Base-by-base conservation (phyloP, 805 yeast species). In the Hanseniaspora opuntiae region DNA sequence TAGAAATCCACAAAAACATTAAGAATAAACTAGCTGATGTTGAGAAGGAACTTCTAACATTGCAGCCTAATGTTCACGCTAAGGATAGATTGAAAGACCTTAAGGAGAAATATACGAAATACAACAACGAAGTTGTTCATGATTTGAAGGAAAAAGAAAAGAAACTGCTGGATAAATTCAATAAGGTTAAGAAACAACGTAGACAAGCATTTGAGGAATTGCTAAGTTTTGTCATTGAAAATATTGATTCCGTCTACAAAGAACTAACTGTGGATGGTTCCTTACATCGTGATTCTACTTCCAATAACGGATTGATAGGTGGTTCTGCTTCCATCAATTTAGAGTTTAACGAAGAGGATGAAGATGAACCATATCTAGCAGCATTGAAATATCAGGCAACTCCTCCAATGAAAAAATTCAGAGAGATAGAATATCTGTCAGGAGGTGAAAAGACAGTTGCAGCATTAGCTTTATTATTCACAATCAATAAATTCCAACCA, bases 371-470 rank as follows among this genome's bases (percentile, higher is more conserved):
- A 3, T 93, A 82, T 61, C 66, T 76, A 33, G 78, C 80, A 0
- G 98, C 97, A 2, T 74, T 88, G 45, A 84, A 80, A 60, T 93
- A 86, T 61, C 93, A 87, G 65, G 96, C 96, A 0, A 88, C 88
- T 84, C 97, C 97, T 1, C 97, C 97, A 10, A 76, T 85, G 78
- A 93, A 93, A 62, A 74, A 96, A 59, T 93, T 88, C 65, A 76
- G 90, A 59, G 96, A 86, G 58, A 88, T 93, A 86, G 95, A 86
- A 55, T 76, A 85, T 54, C 72, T 93, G 22, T 87, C 96, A 0
- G 98, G 98, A 52, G 98, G 98, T 53, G 98, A 93, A 64, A 88
- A 89, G 64, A 86, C 97, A 1, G 82, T 93, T 65, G 98, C 98
- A 2, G 98, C 98, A 0, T 70, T 93, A 58, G 97, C 97, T 0